Evolutionary conservation across 257 asterid species (phyloP), one percentile per base, ranked within the genome.

Genomic region (Eucommia ulmoides): DNA sequence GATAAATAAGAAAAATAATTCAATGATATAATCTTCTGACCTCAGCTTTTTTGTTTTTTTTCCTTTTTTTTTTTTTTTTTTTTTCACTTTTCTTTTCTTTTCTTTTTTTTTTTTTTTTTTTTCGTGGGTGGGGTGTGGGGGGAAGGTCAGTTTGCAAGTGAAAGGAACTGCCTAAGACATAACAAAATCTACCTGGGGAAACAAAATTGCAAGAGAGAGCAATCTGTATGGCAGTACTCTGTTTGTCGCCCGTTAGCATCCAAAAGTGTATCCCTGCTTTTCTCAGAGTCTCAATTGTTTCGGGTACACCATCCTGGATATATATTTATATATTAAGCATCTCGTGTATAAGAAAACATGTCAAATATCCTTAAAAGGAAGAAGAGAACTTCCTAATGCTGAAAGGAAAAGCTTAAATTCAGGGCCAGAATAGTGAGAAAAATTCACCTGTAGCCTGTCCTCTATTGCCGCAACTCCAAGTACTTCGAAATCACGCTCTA

Each of bases 171-270:
- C 41, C 46, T 42, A 59, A 22, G 23, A 15, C 24, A 29, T 15
- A 61, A 44, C 52, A 8, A 53, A 53, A 54, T 12, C 12, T 72
- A 89, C 97, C 97, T 26, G 97, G 97, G 45, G 96, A 82, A 65
- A 89, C 84, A 69, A 89, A 82, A 78, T 84, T 82, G 76, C 97
- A 89, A 26, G 97, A 84, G 56, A 81, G 93, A 45, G 96, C 96
- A 73, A 89, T 89, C 77, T 89, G 98, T 61, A 89, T 80, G 17
- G 96, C 98, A 16, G 98, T 89, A 73, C 51, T 77, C 72, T 82
- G 93, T 76, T 89, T 89, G 78, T 89, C 98, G 54, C 98, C 98
- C 54, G 98, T 89, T 69, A 89, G 74, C 98, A 89, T 89, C 98
- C 98, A 89, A 71, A 89, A 85, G 75, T 85, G 76, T 66, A 89